These are phyloP conservation scores for Picea glauca DNA, from an alignment of 75 land plant species.

Conservation along the genomic window DNA sequence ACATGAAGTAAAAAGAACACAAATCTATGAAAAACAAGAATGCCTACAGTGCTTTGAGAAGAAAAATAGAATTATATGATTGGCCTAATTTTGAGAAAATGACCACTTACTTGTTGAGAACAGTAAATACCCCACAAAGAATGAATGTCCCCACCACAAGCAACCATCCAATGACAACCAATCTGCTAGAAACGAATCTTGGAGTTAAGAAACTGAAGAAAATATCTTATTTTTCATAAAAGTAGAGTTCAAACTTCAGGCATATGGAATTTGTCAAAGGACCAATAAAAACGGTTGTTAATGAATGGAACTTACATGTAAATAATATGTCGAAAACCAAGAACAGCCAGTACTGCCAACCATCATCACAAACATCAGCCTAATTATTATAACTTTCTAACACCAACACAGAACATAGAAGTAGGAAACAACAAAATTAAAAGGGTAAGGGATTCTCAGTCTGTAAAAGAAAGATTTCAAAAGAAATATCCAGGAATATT, in stretches of 20 bases:
- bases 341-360: conserved; percentile 5
- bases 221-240: background rate
- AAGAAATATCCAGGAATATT: too few relatives aligned
- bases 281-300: background rate
- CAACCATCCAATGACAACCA: conserved; percentile 80
- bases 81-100: background rate
- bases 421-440: background rate
- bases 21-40: too few relatives aligned
- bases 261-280: background rate
- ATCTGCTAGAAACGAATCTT: conserved; percentile 36
- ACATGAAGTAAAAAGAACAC: too few relatives aligned
- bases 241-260: background rate
- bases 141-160: conserved; percentile 78
- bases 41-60: background rate
- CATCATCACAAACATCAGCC: conserved; percentile 6
- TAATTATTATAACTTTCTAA: background rate
- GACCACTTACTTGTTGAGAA: conserved; percentile 65
- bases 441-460: too few relatives aligned
- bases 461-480: too few relatives aligned
- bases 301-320: conserved; percentile 6
- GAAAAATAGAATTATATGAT: background rate
- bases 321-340: conserved; percentile 7
- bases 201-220: background rate
- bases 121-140: conserved; percentile 71
- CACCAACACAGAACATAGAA: background rate